phyloP scores from a whole-genome alignment of 257 asterid genomes.

The Solanum medicagineum region DNA sequence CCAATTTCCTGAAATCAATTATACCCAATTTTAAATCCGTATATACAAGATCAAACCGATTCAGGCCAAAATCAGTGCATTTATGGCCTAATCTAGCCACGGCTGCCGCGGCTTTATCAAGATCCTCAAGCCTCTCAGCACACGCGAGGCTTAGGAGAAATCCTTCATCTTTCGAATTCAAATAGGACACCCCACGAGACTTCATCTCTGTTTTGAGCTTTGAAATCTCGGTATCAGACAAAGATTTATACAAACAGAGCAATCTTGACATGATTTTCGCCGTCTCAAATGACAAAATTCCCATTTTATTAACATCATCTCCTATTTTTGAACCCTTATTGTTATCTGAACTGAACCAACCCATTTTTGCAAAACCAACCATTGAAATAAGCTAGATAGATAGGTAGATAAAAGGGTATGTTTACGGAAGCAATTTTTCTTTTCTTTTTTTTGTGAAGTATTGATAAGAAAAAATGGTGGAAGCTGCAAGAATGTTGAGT shows the following conservation, averaged over 20 bases:
- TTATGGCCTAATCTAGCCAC: constrained; percentile 57
- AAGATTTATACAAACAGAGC: constrained; percentile 53
- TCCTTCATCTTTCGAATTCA: constrained; percentile 51
- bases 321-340: not conserved
- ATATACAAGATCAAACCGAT: constrained; percentile 36
- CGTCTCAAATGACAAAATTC: constrained; percentile 67
- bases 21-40: constrained; percentile 45
- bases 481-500: not conserved
- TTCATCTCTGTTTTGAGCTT: constrained; percentile 22
- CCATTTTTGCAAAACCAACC: constrained; percentile 31
- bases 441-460: not conserved
- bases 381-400: not conserved
- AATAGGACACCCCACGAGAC: constrained; percentile 43
- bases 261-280: constrained; percentile 60
- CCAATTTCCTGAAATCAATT: constrained; percentile 19
- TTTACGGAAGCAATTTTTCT: not conserved
- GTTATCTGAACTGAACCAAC: constrained; percentile 17
- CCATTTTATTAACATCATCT: constrained; percentile 9
- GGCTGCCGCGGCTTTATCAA: constrained; percentile 40
- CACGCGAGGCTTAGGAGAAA: constrained; percentile 51
- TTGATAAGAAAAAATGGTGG: not conserved
- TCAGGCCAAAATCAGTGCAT: constrained; percentile 44
- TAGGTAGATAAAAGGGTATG: not conserved
- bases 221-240: constrained; percentile 32
- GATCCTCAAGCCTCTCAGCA: constrained; percentile 69